A percentile compares a stretch with the other conserved stretches of the same genome.
phyloP scores from a whole-genome alignment of 2,329 filamentous ascomycete species.

The Penicillium frequentans region DNA sequence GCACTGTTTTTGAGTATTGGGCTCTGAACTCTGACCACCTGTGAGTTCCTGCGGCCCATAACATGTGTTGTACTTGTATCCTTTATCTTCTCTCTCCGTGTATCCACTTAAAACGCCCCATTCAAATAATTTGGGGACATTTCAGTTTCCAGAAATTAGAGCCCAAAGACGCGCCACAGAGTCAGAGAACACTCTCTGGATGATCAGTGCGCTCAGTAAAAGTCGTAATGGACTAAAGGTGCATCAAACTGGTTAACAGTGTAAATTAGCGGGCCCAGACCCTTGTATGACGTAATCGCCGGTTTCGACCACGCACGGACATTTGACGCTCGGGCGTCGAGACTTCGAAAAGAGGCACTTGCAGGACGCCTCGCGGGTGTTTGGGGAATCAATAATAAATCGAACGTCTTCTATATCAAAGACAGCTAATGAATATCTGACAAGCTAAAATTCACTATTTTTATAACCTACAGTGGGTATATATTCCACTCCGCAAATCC shows the following conservation, averaged over 20 bases:
- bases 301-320: slow-evolving; percentile 1
- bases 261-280: slow-evolving; percentile 4
- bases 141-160: background rate
- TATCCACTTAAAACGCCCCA: too few species aligned
- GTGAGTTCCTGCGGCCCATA: background rate
- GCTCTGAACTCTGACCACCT: background rate
- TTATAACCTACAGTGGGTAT: background rate
- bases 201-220: background rate
- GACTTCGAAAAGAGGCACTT: background rate
- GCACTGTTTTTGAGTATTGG: background rate
- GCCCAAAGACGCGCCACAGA: background rate
- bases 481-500: background rate
- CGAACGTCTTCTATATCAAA: background rate
- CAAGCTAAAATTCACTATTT: background rate
- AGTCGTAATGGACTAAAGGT: background rate
- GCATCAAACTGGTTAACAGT: background rate
- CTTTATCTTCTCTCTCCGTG: too few species aligned
- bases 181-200: background rate
- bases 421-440: background rate
- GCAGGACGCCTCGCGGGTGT: background rate
- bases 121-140: background rate
- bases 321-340: background rate
- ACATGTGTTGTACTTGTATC: background rate
- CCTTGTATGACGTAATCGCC: background rate
- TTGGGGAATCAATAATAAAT: background rate